Percentiles rank a stretch among this genome's conserved stretches.
phyloP scores from a whole-genome alignment of 2,329 filamentous ascomycete species.

The Beauveria scarabaeidicola region DNA sequence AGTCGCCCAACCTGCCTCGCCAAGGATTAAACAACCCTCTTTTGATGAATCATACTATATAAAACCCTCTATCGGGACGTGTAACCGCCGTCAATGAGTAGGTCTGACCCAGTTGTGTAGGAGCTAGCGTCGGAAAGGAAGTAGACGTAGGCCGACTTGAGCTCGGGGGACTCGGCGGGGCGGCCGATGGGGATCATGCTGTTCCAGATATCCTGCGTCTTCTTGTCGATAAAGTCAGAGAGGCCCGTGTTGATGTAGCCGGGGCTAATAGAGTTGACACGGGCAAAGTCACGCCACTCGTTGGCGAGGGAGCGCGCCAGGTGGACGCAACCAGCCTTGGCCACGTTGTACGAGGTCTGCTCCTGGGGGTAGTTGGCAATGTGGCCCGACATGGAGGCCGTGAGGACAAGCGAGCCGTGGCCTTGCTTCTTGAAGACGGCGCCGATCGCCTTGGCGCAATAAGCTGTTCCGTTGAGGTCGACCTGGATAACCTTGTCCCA shows the following conservation, averaged over 20 bases:
- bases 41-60: not conserved
- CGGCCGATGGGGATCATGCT: constrained; percentile 67
- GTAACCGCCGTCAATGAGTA: constrained; percentile 67
- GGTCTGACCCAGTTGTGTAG: constrained; percentile 64
- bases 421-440: constrained; percentile 56
- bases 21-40: not conserved
- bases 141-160: constrained; percentile 73
- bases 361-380: constrained; percentile 63
- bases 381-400: constrained; percentile 61
- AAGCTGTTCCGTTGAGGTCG: constrained; percentile 59
- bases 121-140: constrained; percentile 65
- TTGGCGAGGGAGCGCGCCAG: constrained; percentile 43
- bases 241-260: constrained; percentile 63
- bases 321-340: constrained; percentile 48
- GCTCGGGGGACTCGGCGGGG: constrained; percentile 58
- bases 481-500: constrained; percentile 57
- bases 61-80: constrained; percentile 30
- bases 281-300: constrained; percentile 61
- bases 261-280: constrained; percentile 57
- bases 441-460: constrained; percentile 58
- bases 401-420: constrained; percentile 58
- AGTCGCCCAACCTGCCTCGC: not conserved
- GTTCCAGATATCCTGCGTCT: constrained; percentile 65
- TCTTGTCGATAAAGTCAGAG: constrained; percentile 53
- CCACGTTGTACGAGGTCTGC: constrained; percentile 59